phyloP scores from a whole-genome alignment of 257 asterid genomes.

The Nicotiana attenuata region DNA sequence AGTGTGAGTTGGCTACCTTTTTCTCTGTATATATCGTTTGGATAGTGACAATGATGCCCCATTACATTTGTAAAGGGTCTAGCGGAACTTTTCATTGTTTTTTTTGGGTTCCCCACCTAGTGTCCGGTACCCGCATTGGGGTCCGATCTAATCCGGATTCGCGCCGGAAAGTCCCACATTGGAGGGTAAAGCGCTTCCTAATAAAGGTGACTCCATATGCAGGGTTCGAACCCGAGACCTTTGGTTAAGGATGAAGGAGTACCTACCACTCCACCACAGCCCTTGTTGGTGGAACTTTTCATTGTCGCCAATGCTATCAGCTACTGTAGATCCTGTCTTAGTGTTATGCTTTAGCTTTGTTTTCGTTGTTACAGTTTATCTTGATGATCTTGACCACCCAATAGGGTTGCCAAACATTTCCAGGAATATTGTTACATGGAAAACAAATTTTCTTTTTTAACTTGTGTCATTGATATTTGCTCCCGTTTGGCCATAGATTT shows the following conservation, averaged over 20 bases:
- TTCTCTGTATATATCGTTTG: background rate
- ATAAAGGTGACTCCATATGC: too few relatives aligned
- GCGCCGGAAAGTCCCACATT: too few relatives aligned
- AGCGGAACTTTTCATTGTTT: too few relatives aligned
- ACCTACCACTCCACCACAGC: too few relatives aligned
- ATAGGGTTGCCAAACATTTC: background rate
- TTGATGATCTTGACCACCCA: background rate
- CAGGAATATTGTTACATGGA: background rate
- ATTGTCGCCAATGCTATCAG: background rate
- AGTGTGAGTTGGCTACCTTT: background rate
- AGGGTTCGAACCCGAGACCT: too few relatives aligned
- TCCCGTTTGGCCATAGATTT: too few relatives aligned
- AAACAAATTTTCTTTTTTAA: background rate
- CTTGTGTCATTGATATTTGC: background rate
- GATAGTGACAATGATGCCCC: background rate
- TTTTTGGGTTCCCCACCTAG: too few relatives aligned
- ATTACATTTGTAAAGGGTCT: background rate
- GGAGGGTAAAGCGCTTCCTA: too few relatives aligned
- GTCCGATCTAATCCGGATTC: too few relatives aligned
- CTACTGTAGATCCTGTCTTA: background rate
- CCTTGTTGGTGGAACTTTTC: background rate
- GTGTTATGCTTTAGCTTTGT: background rate
- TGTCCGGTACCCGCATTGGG: too few relatives aligned
- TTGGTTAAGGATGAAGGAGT: too few relatives aligned
- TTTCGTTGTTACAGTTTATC: background rate